Evolutionary conservation across 345 rosid species (phyloP), one percentile per base, ranked within the genome.

Genomic region (Draba incana): DNA sequence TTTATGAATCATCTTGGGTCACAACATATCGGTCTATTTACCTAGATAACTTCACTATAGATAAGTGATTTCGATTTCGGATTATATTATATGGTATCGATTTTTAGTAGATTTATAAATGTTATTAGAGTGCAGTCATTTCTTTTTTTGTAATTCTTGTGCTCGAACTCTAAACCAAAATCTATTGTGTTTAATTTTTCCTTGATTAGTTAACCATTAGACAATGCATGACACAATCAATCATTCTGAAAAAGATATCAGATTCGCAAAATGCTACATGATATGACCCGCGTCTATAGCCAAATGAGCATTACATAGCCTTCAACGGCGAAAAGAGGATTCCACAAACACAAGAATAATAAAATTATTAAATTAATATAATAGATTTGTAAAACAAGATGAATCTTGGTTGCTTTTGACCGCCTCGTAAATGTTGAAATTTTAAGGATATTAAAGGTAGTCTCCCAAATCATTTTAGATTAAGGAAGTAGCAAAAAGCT

Each of bases 331-430:
- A 2, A 60, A 57, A 33, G 47, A 30, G 50, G 57, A 70, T 44
- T 14, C 51, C 38, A 48, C 23, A 35, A 35, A 35, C 10, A 64
- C 15, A 56, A 56, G 60, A 49, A 64, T 72, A 49, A 49, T 46
- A 64, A 64, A 64, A 57, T 41, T 30, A 11, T 48, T 38, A 12
- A 8, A 64, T 20, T 13, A 38, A 62, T n/a, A 44, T 24, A 52
- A 11, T 45, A 23, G 47, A 72, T 64, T 28, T 43, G 56, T 73
- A 59, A 66, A 52, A 51, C 31, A 66, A 43, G 60, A 65, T 66
- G 77, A 50, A 58, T 72, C 62, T 43, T 44, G 49, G 16, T 25
- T 59, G 49, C 68, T 58, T 73, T 74, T 73, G 77, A 74, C 77
- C 30, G 57, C 67, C 72, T 66, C 77, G 72, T 66, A 59, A 59